Evolutionary conservation across 148 eudicot species (phyloP).

Genomic region (Persicaria maculosa): DNA sequence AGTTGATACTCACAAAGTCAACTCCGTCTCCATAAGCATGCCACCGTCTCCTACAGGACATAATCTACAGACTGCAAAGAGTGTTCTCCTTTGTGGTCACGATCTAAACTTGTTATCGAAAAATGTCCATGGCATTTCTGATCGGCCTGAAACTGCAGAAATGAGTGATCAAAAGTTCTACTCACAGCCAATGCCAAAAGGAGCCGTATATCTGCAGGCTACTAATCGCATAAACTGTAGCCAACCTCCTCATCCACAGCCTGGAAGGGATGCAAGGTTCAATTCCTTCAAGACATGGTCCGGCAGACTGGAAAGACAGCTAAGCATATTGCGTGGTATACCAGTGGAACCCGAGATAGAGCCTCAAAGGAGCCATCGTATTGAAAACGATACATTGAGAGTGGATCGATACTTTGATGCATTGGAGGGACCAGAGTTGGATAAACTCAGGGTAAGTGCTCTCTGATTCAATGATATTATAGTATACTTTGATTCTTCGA

Average conservation of each 20-base stretch:
- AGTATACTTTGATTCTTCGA: not conserved
- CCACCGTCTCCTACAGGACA: constrained; percentile 14
- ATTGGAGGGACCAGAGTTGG: constrained; percentile 82
- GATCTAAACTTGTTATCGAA: not conserved
- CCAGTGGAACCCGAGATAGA: constrained; percentile 31
- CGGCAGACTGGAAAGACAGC: constrained; percentile 68
- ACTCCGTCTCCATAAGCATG: constrained; percentile 11
- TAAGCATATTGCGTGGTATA: constrained; percentile 51
- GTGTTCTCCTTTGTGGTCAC: constrained; percentile 4
- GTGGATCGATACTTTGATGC: constrained; percentile 83
- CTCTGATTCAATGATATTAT: not conserved
- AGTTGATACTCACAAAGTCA: not conserved
- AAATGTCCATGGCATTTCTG: constrained; percentile 4
- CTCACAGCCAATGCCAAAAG: constrained; percentile 16
- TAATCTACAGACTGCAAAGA: not conserved
- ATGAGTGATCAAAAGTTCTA: not conserved
- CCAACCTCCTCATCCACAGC: constrained; percentile 2
- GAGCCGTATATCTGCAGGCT: constrained; percentile 21
- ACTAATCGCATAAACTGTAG: constrained; percentile 20
- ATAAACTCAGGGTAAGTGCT: constrained; percentile 59
- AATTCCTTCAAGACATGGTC: constrained; percentile 92
- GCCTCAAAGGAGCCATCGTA: constrained; percentile 13
- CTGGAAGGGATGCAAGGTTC: constrained; percentile 43
- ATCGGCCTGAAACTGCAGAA: constrained; percentile 2
- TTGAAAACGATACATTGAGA: constrained; percentile 44